Percentiles rank a stretch among this genome's conserved stretches.
Conservation (phyloP, 2,329 filamentous ascomycete species). For the Fusarium sp. region DNA sequence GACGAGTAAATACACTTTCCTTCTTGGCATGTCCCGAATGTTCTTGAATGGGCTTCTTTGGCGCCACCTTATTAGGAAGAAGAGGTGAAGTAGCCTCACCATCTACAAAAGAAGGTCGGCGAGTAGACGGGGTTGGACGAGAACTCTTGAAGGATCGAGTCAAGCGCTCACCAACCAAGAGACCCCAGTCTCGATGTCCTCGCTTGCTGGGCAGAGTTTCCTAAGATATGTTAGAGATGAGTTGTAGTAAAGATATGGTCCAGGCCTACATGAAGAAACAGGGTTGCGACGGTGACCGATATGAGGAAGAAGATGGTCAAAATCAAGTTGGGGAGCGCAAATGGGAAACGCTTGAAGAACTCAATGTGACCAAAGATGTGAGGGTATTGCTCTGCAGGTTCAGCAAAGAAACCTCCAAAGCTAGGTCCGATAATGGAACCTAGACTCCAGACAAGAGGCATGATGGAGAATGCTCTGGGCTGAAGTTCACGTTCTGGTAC, state of each 20-base stretch:
- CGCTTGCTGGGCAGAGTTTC: constrained; percentile 86
- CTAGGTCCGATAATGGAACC: constrained; percentile 90
- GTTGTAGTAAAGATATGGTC: background rate
- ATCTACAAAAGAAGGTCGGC: constrained; percentile 66
- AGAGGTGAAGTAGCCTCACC: constrained; percentile 71
- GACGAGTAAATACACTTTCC: constrained; percentile 77
- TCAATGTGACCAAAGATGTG: constrained; percentile 74
- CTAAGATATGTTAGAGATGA: constrained; percentile 52
- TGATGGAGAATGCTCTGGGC: constrained; percentile 89
- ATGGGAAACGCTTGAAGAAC: constrained; percentile 85
- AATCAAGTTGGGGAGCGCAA: constrained; percentile 86
- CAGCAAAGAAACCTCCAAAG: constrained; percentile 88
- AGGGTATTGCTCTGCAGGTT: constrained; percentile 83
- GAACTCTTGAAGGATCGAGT: constrained; percentile 56
- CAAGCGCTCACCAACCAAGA: constrained; percentile 79
- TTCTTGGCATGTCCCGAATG: constrained; percentile 59
- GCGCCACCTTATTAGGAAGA: constrained; percentile 56
- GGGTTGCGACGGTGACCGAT: constrained; percentile 78
- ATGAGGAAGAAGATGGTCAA: constrained; percentile 82
- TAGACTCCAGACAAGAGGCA: constrained; percentile 91
- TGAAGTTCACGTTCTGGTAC: constrained; percentile 90
- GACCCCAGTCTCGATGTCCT: constrained; percentile 79
- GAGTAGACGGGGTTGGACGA: constrained; percentile 48
- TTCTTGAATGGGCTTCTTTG: constrained; percentile 43
- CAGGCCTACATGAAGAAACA: constrained; percentile 79